Evolutionary conservation across 257 asterid species (phyloP), one percentile per base, ranked within the genome.

Genomic region (Scutellaria baicalensis): DNA sequence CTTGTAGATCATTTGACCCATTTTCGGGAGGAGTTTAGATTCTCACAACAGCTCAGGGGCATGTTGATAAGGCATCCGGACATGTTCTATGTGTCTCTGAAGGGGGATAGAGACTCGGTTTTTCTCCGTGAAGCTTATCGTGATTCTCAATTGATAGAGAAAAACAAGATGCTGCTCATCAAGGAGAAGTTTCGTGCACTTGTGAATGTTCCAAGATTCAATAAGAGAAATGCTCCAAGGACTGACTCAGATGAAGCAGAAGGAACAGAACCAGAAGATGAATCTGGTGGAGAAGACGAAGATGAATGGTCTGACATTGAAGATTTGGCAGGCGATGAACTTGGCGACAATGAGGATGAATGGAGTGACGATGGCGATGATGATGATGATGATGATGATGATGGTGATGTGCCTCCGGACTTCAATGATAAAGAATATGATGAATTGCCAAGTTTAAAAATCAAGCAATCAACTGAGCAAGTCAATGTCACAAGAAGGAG

Each of bases 61-160:
- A 94, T 94, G 99, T 73, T 94, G 83, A 78, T 94, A 72, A 91
- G 99, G 84, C 99, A 94, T 83, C 97, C 97, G 1, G 97, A 94
- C 77, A 88, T 91, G 97, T 94, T 94, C 57, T 91, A 94, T 50
- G 86, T 94, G 40, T 94, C 99, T 7, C 80, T 89, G 48, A 94
- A 94, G 75, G 99, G 99, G 49, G 96, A 92, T 27, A 84, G 99
- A 71, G 97, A 94, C 78, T 94, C 99, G 0, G 97, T 94, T 78
- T 94, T 94, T 73, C 93, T 91, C 4, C 96, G 97, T 8, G 97
- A 91, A 82, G 99, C 97, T 0, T 94, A 94, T 82, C 83, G 74
- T 0, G 92, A 91, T 88, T 91, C 99, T 58, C 96, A 91, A 55
- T 76, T 94, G 76, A 66, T 86, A 74, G 99, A 89, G 42, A 94